These are phyloP conservation scores for Actinidia polygama DNA, from an alignment of 179 eudicot genomes.

Conservation along the genomic window DNA sequence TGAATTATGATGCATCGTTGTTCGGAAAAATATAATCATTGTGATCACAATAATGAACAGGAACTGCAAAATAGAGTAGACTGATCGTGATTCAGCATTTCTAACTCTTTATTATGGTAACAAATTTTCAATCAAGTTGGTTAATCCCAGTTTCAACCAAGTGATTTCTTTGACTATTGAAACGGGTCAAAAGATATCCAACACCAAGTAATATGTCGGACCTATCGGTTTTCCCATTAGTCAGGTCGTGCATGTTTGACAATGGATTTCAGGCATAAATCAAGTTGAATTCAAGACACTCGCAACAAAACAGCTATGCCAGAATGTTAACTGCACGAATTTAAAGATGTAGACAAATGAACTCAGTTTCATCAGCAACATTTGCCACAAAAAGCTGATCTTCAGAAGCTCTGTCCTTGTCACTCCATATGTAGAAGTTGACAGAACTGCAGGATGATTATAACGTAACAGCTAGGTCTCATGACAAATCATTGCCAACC, in stretches of 20 bases:
- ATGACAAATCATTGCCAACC: constrained; percentile 51
- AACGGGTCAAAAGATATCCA: too few relatives aligned
- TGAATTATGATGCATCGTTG: constrained; percentile 81
- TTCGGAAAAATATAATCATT: constrained; percentile 70
- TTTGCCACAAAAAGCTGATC: constrained; percentile 77
- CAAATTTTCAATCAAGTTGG: constrained; percentile 6
- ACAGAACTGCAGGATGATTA: constrained; percentile 72
- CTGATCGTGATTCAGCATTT: constrained; percentile 30
- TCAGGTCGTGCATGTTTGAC: too few relatives aligned
- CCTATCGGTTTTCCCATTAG: too few relatives aligned
- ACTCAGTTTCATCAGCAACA: constrained; percentile 67
- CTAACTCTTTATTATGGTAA: neutral
- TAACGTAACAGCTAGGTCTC: constrained; percentile 48
- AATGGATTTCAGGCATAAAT: too few relatives aligned
- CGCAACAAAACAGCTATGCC: too few relatives aligned
- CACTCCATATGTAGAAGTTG: constrained; percentile 66
- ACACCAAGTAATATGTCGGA: too few relatives aligned
- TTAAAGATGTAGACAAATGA: constrained; percentile 62
- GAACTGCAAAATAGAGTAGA: constrained; percentile 59
- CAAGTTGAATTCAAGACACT: too few relatives aligned
- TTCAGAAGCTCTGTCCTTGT: constrained; percentile 61
- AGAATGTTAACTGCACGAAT: constrained; percentile 55
- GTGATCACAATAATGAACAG: constrained; percentile 55
- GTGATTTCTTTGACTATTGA: neutral
- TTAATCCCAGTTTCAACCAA: constrained; percentile 3